Base-by-base conservation (phyloP, 1,284 basidiomycete species). In the Ceratobasidium sp. region DNA sequence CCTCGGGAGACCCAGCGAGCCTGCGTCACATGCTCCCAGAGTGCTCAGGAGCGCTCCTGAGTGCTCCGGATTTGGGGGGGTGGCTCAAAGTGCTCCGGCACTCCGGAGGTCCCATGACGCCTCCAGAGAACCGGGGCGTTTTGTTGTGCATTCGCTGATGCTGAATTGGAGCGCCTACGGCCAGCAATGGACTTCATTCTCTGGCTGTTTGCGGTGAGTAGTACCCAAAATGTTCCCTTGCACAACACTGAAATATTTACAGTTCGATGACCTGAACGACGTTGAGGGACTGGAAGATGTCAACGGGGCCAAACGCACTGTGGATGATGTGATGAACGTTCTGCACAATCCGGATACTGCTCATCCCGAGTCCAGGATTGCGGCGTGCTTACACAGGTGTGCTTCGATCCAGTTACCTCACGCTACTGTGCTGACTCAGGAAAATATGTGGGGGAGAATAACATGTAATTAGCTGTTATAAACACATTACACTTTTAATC, bases 131-230 rank as follows among this genome's bases (percentile, higher is more conserved):
- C n/a, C n/a, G n/a, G n/a, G n/a, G n/a, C n/a, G n/a, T n/a, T n/a
- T n/a, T n/a, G n/a, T 81, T n/a, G n/a, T n/a, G 59, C 81, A 72
- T 85, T 84, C 76, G 83, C 85, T 5, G 83, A 85, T 59, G 84
- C 84, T 27, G 83, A 85, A 76, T 56, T 79, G 14, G 75, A 78
- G 16, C 84, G 84, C 63, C 81, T 85, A 27, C 81, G 80, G 6
- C 85, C 84, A 2, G 83, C 84, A 76, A 80, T 85, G 49, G 82
- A 82, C 46, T 86, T 86, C 76, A 84, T 84, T 78, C 80, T 84
- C 39, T 86, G 84, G 84, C 83, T 84, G 27, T 85, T 85, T 76
- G 81, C 84, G 27, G 85, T 85, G 71, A 37, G 81, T 78, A 48
- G 37, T 29, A 24, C 22, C 37, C n/a, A n/a, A 24, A 7, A 29